Base-by-base conservation (phyloP, 352 stramenopile genomes). In the Phytopythium mirpurense region DNA sequence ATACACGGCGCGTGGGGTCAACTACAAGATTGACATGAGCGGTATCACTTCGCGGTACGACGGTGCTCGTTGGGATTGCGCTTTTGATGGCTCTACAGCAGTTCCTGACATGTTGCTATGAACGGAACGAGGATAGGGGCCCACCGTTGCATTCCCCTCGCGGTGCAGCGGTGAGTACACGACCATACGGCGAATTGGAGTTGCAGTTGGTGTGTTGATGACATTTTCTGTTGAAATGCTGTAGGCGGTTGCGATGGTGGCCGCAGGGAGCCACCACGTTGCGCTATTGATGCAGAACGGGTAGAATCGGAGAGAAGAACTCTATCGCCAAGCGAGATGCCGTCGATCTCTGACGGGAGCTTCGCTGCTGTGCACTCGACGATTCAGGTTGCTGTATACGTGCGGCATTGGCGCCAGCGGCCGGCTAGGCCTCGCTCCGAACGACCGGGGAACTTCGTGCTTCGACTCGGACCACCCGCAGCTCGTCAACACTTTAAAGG, bases 331-430 rank as follows among this genome's bases (percentile, higher is more conserved):
- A n/a, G n/a, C n/a, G n/a, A n/a, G n/a, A n/a, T n/a, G n/a, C n/a
- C n/a, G n/a, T 10, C 11, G 11, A 10, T 15, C 14, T 36, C 32
- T 36, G 11, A 15, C 32, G 14, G 6, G 7, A 2, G 14, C 7
- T 36, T 36, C 5, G 5, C 11, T n/a, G n/a, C n/a, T n/a, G n/a
- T n/a, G 8, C 11, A 3, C 18, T 46, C 7, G 21, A 11, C 40
- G 54, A 52, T 14, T 21, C 38, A 88, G 77, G 10, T 74, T 74
- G 29, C 49, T 98, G n/a, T 98, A 97, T 62, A 96, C 87, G 16
- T 98, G 88, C 78, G 92, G 91, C 16, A 73, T 93, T 19, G 86
- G 89, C 21, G 59, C 72, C 8, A 87, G 68, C 35, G 93, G 92
- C 7, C 74, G 91, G 19, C 70, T 98, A 0, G 93, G 90, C 5